Percentiles rank a stretch among this genome's conserved stretches.
These are phyloP conservation scores for Yamadazyma trypodendri DNA, from an alignment of 1,139 yeast genomes.

Conservation along the genomic window DNA sequence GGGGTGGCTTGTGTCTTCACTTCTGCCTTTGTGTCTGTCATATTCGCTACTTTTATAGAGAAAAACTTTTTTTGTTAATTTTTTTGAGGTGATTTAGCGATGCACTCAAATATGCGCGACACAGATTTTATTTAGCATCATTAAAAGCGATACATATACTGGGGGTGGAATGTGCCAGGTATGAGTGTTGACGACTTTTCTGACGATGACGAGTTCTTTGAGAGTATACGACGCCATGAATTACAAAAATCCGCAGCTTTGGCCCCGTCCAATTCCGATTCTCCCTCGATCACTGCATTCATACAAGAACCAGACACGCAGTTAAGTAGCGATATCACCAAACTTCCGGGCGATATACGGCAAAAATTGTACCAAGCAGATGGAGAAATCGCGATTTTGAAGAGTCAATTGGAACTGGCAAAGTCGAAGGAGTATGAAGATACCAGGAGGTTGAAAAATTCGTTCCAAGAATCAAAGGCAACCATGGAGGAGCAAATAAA, in stretches of 20 bases:
- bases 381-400: slow-evolving; percentile 76
- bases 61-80: slow-evolving; percentile 2
- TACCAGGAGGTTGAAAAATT: slow-evolving; percentile 37
- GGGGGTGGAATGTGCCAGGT: background rate
- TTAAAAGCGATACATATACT: background rate
- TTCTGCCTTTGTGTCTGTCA: slow-evolving; percentile 3
- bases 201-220: slow-evolving; percentile 13
- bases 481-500: slow-evolving; percentile 43
- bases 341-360: slow-evolving; percentile 16
- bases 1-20: background rate
- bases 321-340: background rate
- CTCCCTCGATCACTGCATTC: background rate
- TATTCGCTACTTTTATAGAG: background rate
- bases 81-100: too few relatives aligned
- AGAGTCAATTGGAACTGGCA: slow-evolving; percentile 58
- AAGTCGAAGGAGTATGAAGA: slow-evolving; percentile 46
- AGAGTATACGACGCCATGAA: slow-evolving; percentile 10
- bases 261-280: background rate
- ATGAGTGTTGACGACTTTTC: slow-evolving; percentile 10
- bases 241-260: background rate
- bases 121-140: background rate
- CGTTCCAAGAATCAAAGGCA: slow-evolving; percentile 27
- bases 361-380: slow-evolving; percentile 46
- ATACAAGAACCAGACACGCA: background rate
- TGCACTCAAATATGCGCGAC: slow-evolving; percentile 4